Conservation (phyloP, 495 filamentous ascomycete species). For the Aspergillus affinis region DNA sequence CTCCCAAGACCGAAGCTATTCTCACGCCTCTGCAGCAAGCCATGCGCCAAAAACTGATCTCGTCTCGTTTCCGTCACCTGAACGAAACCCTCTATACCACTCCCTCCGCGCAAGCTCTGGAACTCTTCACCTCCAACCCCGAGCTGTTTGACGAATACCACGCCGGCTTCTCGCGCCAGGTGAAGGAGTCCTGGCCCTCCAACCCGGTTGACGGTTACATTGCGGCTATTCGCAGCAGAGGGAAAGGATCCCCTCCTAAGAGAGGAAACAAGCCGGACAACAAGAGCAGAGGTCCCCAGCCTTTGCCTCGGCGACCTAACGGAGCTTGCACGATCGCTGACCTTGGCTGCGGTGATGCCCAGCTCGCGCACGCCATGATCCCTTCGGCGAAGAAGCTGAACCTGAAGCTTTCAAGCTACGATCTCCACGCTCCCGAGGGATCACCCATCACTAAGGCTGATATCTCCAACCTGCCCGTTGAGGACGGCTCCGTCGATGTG, state of each 20-base stretch:
- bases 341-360: conserved; percentile 77
- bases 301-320: conserved; percentile 52
- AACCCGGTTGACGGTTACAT: conserved; percentile 91
- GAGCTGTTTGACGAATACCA: conserved; percentile 95
- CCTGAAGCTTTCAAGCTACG: conserved; percentile 66
- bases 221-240: conserved; percentile 59
- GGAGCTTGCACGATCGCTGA: conserved; percentile 79
- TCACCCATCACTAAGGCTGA: conserved; percentile 82
- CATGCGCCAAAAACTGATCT: conserved; percentile 90
- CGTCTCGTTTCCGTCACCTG: conserved; percentile 93
- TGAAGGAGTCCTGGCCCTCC: conserved; percentile 85
- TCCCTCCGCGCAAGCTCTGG: conserved; percentile 73
- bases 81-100: conserved; percentile 96
- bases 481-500: conserved; percentile 72
- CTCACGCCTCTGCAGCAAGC: conserved; percentile 89
- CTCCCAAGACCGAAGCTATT: conserved; percentile 43
- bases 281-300: conserved; percentile 22
- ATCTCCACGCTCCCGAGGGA: conserved; percentile 58
- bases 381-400: conserved; percentile 58
- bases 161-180: conserved; percentile 89
- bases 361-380: conserved; percentile 62
- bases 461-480: conserved; percentile 76
- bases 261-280: conserved; percentile 36
- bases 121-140: conserved; percentile 75
- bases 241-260: conserved; percentile 36